Evolutionary conservation across 768 basidiomycete species (phyloP).

Genomic region (Trametes cingulata): DNA sequence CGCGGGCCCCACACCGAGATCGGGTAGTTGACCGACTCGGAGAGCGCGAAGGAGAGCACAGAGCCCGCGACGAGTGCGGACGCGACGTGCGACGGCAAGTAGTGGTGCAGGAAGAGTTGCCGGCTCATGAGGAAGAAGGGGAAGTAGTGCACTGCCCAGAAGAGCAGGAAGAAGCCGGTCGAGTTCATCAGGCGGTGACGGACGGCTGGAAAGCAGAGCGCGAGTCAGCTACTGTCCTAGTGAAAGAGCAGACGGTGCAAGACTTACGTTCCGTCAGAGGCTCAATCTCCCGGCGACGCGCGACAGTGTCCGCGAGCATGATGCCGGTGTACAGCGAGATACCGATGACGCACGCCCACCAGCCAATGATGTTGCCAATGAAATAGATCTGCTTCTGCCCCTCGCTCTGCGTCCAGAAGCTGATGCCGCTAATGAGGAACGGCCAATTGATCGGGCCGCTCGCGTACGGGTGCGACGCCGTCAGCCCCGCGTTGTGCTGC

Average conservation of each 20-base stretch:
- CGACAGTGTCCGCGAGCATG: constrained; percentile 85
- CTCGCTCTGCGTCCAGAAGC: constrained; percentile 94
- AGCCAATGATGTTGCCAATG: constrained; percentile 90
- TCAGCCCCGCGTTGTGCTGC: constrained; percentile 98
- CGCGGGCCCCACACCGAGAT: constrained; percentile 71
- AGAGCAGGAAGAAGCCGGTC: constrained; percentile 89
- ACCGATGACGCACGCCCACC: constrained; percentile 91
- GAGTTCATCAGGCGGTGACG: constrained; percentile 96
- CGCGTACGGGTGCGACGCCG: constrained; percentile 97
- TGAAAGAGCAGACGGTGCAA: too few relatives aligned
- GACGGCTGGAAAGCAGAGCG: constrained; percentile 54
- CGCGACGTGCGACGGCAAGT: constrained; percentile 93
- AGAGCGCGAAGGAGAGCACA: constrained; percentile 86
- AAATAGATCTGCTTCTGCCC: constrained; percentile 92
- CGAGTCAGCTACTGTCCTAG: not conserved
- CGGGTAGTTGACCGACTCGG: constrained; percentile 91
- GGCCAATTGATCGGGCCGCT: constrained; percentile 98
- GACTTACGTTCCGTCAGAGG: constrained; percentile 86
- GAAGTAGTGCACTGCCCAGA: constrained; percentile 94
- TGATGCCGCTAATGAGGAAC: constrained; percentile 93
- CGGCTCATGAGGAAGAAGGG: constrained; percentile 99
- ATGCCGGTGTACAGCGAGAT: constrained; percentile 90
- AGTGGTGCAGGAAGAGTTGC: constrained; percentile 96
- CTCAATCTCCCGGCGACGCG: constrained; percentile 79
- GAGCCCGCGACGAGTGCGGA: constrained; percentile 92